phyloP scores from a whole-genome alignment of 164 flowering plant species.

The Berberis thunbergii region DNA sequence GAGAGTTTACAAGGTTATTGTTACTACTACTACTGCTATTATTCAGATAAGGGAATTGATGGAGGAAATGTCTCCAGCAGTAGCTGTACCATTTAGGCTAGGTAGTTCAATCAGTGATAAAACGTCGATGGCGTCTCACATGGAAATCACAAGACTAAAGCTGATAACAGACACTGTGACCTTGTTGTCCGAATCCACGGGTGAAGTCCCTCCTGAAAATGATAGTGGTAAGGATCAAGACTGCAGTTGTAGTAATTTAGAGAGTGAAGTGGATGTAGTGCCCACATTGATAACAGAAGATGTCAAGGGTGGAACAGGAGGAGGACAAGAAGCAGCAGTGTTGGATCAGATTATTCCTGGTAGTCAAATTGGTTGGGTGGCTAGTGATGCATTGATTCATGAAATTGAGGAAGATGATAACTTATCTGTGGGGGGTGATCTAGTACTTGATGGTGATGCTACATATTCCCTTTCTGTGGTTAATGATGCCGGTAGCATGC shows the following conservation, averaged over 20 bases:
- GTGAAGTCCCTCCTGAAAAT: constrained; percentile 10
- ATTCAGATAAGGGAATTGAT: constrained; percentile 22
- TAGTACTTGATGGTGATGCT: constrained; percentile 25
- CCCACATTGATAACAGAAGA: background rate
- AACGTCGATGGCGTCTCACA: constrained; percentile 4
- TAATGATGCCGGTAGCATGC: constrained; percentile 63
- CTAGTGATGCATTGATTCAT: constrained; percentile 16
- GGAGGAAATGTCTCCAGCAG: constrained; percentile 28
- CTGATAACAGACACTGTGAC: constrained; percentile 34
- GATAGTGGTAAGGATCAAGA: constrained; percentile 12
- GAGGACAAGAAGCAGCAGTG: constrained; percentile 8
- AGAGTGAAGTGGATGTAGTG: constrained; percentile 5
- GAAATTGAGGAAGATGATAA: constrained; percentile 59
- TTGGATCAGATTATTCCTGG: constrained; percentile 27
- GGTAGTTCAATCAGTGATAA: constrained; percentile 31
- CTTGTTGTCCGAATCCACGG: constrained; percentile 22
- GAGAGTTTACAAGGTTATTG: constrained; percentile 8
- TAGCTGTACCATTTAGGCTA: constrained; percentile 40
- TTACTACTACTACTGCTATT: background rate
- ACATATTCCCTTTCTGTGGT: constrained; percentile 55
- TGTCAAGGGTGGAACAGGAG: constrained; percentile 15
- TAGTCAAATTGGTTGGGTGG: constrained; percentile 23
- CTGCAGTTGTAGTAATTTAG: constrained; percentile 5
- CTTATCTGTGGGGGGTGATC: constrained; percentile 45
- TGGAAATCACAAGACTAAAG: constrained; percentile 30